Evolutionary conservation across 1,284 basidiomycete species (phyloP).

Genomic region (Sanguinoderma infundibulare): DNA sequence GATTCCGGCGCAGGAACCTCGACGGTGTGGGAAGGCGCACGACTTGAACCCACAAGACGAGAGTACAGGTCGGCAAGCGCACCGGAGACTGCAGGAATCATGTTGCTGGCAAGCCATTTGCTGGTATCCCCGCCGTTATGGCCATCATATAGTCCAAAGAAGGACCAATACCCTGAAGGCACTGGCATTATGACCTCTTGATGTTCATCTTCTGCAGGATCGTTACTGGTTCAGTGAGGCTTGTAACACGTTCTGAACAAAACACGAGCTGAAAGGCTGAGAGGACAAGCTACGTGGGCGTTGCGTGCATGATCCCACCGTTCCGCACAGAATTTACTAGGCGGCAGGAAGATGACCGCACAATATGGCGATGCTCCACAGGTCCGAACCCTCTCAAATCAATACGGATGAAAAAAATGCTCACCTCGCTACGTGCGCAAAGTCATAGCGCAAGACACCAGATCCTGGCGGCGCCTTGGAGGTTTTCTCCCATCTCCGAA

Average conservation of each 20-base stretch:
- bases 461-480: conserved; percentile 11
- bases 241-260: not conserved
- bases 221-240: conserved; percentile 28
- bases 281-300: too few relatives aligned
- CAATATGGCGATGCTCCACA: too few relatives aligned
- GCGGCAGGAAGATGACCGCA: too few relatives aligned
- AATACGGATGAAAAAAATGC: not conserved
- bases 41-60: conserved; percentile 1
- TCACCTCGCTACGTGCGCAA: conserved; percentile 30
- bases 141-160: conserved; percentile 38
- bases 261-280: too few relatives aligned
- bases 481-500: conserved; percentile 20
- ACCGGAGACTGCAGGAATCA: conserved; percentile 34
- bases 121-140: conserved; percentile 38
- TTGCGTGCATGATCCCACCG: too few relatives aligned
- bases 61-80: conserved; percentile 35
- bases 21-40: not conserved
- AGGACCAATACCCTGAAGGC: conserved; percentile 35
- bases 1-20: conserved; percentile 10
- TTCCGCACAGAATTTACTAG: too few relatives aligned
- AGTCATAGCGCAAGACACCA: conserved; percentile 31
- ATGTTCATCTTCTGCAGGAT: conserved; percentile 36
- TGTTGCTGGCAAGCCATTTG: conserved; percentile 34
- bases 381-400: not conserved
- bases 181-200: conserved; percentile 30